A percentile compares a stretch with the other conserved stretches of the same genome.
These are phyloP conservation scores for Aspergillus latus DNA, from an alignment of 2,329 filamentous ascomycete species.

Conservation along the genomic window DNA sequence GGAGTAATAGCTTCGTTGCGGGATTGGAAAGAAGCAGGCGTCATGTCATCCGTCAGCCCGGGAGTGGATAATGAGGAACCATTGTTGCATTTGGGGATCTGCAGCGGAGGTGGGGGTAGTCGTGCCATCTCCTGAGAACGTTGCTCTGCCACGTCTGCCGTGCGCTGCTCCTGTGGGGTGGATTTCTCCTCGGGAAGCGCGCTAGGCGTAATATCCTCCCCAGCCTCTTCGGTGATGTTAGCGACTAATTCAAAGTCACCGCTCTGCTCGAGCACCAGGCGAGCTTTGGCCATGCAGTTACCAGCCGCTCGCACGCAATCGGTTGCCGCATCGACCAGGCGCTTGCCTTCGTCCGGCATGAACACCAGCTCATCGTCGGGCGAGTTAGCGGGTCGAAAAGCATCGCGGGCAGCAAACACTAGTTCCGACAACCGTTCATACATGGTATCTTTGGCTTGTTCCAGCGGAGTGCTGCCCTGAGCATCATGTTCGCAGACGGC, in stretches of 20 bases:
- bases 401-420: slow-evolving; percentile 76
- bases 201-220: slow-evolving; percentile 7
- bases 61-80: slow-evolving; percentile 35
- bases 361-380: slow-evolving; percentile 74
- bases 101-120: slow-evolving; percentile 47
- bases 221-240: slow-evolving; percentile 48
- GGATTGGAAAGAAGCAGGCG: slow-evolving; percentile 46
- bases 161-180: slow-evolving; percentile 23
- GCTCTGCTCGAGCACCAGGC: slow-evolving; percentile 79
- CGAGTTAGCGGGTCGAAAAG: slow-evolving; percentile 67
- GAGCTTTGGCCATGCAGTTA: slow-evolving; percentile 85
- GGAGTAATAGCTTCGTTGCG: slow-evolving; percentile 37
- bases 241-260: slow-evolving; percentile 82
- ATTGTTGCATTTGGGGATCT: slow-evolving; percentile 39
- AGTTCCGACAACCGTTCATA: slow-evolving; percentile 77
- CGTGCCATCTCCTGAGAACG: slow-evolving; percentile 33
- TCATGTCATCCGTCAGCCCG: slow-evolving; percentile 38
- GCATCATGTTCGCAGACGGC: slow-evolving; percentile 76
- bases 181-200: slow-evolving; percentile 19
- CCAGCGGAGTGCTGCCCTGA: slow-evolving; percentile 64
- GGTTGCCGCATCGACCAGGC: slow-evolving; percentile 75
- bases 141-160: slow-evolving; percentile 19
- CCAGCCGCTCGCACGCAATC: slow-evolving; percentile 86
- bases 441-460: slow-evolving; percentile 71
- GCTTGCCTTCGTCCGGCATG: slow-evolving; percentile 73